Percentiles rank a stretch among this genome's conserved stretches.
These are phyloP conservation scores for Aspergillus diversus DNA, from an alignment of 495 filamentous ascomycete genomes.

Conservation along the genomic window DNA sequence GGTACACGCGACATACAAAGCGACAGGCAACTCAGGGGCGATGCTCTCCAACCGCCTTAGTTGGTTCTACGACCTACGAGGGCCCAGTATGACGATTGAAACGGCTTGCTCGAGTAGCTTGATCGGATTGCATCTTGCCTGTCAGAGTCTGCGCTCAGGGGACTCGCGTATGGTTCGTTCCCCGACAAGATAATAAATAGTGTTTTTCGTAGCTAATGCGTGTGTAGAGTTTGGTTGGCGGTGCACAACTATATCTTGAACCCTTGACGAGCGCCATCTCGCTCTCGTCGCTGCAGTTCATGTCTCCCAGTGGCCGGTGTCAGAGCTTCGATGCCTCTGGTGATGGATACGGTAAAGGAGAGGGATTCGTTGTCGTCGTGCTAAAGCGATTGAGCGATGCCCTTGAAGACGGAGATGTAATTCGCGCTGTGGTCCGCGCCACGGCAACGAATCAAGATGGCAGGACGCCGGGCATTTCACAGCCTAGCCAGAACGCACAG, in stretches of 20 bases:
- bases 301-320: conserved; percentile 28
- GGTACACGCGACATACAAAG: conserved; percentile 16
- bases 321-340: conserved; percentile 40
- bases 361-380: conserved; percentile 41
- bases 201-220: no score
- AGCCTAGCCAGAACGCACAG: conserved; percentile 53
- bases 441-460: conserved; percentile 45
- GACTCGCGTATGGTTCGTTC: conserved; percentile 21
- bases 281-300: conserved; percentile 19
- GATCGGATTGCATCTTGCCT: conserved; percentile 50
- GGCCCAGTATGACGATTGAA: conserved; percentile 41
- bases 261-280: conserved; percentile 16
- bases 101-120: conserved; percentile 52
- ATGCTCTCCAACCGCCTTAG: conserved; percentile 39
- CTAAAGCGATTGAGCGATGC: conserved; percentile 39
- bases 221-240: conserved; percentile 27
- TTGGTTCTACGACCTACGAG: conserved; percentile 37
- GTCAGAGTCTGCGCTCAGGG: conserved; percentile 38
- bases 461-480: conserved; percentile 55
- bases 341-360: conserved; percentile 52
- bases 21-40: conserved; percentile 25
- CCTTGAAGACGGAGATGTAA: conserved; percentile 32
- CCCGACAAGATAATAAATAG: no score
- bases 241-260: conserved; percentile 29
- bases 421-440: conserved; percentile 41